Conservation (phyloP, 2,329 filamentous ascomycete species). For the Biscogniauxia sp. region DNA sequence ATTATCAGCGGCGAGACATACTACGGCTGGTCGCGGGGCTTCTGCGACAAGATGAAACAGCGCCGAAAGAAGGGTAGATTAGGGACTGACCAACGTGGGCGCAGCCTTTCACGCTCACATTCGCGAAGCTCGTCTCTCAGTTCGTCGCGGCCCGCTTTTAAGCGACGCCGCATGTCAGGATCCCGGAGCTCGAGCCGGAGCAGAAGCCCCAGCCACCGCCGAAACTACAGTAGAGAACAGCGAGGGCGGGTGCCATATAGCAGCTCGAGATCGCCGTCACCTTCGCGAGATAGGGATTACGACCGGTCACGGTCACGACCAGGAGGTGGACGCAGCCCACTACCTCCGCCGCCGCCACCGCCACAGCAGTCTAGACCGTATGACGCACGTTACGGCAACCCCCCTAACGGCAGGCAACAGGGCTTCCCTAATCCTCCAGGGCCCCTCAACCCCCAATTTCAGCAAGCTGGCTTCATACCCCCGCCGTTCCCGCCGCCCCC, state of each 20-base stretch:
- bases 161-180: constrained; percentile 38
- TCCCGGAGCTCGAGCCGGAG: constrained; percentile 34
- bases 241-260: constrained; percentile 29
- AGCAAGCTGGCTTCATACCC: constrained; percentile 19
- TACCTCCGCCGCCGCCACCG: constrained; percentile 5
- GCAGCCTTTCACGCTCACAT: constrained; percentile 34
- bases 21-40: constrained; percentile 81
- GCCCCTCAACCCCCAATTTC: constrained; percentile 20
- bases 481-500: constrained; percentile 21
- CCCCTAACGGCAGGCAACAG: constrained; percentile 13
- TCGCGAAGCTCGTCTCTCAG: constrained; percentile 34
- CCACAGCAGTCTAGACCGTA: constrained; percentile 3
- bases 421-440: constrained; percentile 12
- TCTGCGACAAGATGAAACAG: constrained; percentile 78
- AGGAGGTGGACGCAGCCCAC: constrained; percentile 11
- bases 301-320: constrained; percentile 20
- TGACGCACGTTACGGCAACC: constrained; percentile 7
- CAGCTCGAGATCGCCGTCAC: constrained; percentile 31
- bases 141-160: constrained; percentile 37
- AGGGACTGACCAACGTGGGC: constrained; percentile 22
- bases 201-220: constrained; percentile 30
- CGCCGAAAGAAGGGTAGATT: constrained; percentile 35
- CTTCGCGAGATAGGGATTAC: constrained; percentile 20
- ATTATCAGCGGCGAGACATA: constrained; percentile 69
- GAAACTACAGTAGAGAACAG: constrained; percentile 28